phyloP scores from a whole-genome alignment of 352 stramenopile species.

The Bremia lactucae region DNA sequence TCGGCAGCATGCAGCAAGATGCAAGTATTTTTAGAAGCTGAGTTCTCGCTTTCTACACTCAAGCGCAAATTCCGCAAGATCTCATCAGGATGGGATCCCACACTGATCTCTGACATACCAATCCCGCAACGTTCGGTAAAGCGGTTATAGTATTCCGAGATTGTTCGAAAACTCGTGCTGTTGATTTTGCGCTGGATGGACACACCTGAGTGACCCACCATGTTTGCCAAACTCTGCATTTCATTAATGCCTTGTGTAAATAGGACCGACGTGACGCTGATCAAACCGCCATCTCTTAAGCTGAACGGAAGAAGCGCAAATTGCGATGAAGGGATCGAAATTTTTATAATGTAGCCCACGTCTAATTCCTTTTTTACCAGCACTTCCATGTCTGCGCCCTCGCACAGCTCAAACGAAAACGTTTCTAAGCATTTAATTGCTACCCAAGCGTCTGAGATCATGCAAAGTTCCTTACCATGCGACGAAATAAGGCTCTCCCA shows the following conservation, averaged over 20 bases:
- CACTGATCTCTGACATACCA: constrained; percentile 32
- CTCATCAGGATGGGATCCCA: constrained; percentile 54
- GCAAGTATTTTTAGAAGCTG: constrained; percentile 76
- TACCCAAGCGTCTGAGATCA: constrained; percentile 89
- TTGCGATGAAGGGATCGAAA: constrained; percentile 28
- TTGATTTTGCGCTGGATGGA: constrained; percentile 82
- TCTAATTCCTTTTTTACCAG: constrained; percentile 51
- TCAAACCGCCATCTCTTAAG: constrained; percentile 43
- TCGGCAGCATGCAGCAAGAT: constrained; percentile 79
- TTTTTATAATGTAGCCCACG: constrained; percentile 57
- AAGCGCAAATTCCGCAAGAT: constrained; percentile 53
- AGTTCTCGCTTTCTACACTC: constrained; percentile 65
- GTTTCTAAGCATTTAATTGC: constrained; percentile 83
- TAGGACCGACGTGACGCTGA: constrained; percentile 63
- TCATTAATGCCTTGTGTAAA: constrained; percentile 91
- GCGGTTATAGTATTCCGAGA: constrained; percentile 71
- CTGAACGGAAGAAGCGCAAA: constrained; percentile 43
- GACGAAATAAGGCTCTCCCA: constrained; percentile 94
- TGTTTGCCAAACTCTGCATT: constrained; percentile 89
- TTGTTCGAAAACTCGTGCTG: constrained; percentile 52
- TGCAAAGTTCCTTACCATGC: constrained; percentile 91
- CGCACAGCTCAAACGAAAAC: constrained; percentile 72
- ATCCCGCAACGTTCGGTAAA: constrained; percentile 33
- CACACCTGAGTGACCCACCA: constrained; percentile 67
- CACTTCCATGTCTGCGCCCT: constrained; percentile 33